Evolutionary conservation across 495 filamentous ascomycete genomes (phyloP).

Genomic region (Talaromyces nanjingensis): DNA sequence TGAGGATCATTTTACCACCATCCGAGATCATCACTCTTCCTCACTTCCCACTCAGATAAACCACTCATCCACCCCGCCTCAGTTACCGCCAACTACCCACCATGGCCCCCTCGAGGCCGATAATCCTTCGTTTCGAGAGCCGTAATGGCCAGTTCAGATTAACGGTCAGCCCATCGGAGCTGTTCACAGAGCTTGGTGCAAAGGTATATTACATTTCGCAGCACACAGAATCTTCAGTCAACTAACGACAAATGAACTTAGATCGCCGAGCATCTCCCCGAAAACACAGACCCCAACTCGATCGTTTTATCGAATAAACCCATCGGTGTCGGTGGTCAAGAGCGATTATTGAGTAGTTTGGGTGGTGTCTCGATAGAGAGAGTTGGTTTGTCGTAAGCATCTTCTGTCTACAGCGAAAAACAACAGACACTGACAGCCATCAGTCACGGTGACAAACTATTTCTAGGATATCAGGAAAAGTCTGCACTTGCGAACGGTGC

Average conservation of each 20-base stretch:
- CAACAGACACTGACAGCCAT: background rate
- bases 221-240: background rate
- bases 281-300: conserved; percentile 63
- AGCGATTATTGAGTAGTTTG: conserved; percentile 61
- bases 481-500: conserved; percentile 43
- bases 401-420: background rate
- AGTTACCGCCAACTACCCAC: conserved; percentile 6
- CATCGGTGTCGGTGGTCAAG: conserved; percentile 64
- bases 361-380: conserved; percentile 58
- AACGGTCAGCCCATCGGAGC: conserved; percentile 37
- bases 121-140: conserved; percentile 48
- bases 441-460: conserved; percentile 89
- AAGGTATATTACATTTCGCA: conserved; percentile 24
- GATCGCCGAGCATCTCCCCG: conserved; percentile 58
- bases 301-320: conserved; percentile 78
- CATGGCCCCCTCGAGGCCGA: conserved; percentile 37
- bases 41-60: background rate
- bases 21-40: background rate
- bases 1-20: background rate
- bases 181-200: conserved; percentile 37
- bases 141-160: conserved; percentile 51
- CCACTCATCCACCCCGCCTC: background rate
- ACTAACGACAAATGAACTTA: conserved; percentile 15
- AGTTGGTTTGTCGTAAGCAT: conserved; percentile 61
- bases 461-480: conserved; percentile 64